Conservation (phyloP, 768 basidiomycete species). For the Rhodotorula taiwanensis region DNA sequence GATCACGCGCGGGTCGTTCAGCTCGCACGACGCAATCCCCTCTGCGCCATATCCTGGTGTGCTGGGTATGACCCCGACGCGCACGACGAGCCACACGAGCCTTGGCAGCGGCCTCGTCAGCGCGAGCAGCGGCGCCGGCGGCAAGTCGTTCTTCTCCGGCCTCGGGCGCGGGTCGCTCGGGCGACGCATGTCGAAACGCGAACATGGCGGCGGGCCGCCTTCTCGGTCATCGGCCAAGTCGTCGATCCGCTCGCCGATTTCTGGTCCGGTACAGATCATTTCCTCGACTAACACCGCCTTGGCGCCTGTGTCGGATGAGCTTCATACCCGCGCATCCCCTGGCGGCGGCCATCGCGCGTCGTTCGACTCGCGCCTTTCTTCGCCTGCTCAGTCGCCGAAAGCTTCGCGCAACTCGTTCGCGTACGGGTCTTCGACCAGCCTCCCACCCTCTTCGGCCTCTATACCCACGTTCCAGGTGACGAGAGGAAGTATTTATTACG, state of each 20-base stretch:
- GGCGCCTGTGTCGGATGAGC: neutral
- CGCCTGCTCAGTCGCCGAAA: neutral
- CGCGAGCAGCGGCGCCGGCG: neutral
- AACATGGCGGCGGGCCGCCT: neutral
- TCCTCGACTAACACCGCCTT: neutral
- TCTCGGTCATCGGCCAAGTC: neutral
- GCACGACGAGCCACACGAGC: neutral
- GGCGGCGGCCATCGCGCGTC: slow-evolving; percentile 1
- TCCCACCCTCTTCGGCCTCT: neutral
- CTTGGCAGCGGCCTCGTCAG: neutral
- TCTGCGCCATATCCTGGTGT: slow-evolving; percentile 20
- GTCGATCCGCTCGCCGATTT: neutral
- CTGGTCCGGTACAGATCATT: neutral
- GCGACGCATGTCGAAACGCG: neutral
- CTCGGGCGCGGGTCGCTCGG: slow-evolving; percentile 1
- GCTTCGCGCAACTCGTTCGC: neutral
- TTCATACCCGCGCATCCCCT: neutral
- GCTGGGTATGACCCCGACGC: neutral
- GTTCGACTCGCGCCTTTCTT: slow-evolving; percentile 6
- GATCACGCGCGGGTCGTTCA: slow-evolving; percentile 4
- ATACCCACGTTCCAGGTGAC: neutral
- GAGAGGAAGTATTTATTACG: neutral
- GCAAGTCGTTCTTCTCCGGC: slow-evolving; percentile 5
- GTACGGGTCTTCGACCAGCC: neutral
- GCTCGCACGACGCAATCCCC: slow-evolving; percentile 5